Evolutionary conservation across 78 protist genomes (phyloP).

Genomic region (Dictyostelium purpureum): DNA sequence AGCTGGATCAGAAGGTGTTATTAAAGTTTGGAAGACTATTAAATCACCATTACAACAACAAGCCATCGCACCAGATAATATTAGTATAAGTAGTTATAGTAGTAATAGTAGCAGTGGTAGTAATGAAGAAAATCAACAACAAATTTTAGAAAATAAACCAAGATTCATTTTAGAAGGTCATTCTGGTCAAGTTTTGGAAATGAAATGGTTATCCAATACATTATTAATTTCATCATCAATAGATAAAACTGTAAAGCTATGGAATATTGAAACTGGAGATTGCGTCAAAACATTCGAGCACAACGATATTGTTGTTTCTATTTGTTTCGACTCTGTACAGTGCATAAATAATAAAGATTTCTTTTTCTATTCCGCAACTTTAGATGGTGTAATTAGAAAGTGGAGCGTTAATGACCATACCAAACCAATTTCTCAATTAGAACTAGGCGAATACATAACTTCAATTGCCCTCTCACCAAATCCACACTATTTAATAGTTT

Average conservation of each 20-base stretch:
- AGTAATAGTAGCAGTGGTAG: background rate
- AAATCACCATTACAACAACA: background rate
- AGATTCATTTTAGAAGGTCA: conserved; percentile 29
- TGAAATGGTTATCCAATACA: conserved; percentile 32
- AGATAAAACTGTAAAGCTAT: conserved; percentile 48
- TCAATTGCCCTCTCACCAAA: background rate
- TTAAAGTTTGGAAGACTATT: conserved; percentile 18
- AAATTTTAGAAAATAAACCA: background rate
- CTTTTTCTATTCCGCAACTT: conserved; percentile 49
- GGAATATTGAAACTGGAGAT: conserved; percentile 19
- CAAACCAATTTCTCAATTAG: background rate
- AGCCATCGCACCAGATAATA: too few relatives aligned
- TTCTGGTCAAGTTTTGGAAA: conserved; percentile 48
- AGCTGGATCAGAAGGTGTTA: conserved; percentile 52
- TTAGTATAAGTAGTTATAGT: background rate
- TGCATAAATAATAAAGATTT: too few relatives aligned
- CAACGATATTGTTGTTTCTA: conserved; percentile 78
- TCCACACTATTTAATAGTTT: conserved; percentile 34
- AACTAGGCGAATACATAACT: conserved; percentile 57
- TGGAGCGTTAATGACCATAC: conserved; percentile 24
- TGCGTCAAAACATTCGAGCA: conserved; percentile 64
- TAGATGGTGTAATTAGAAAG: conserved; percentile 43
- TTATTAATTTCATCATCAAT: conserved; percentile 20
- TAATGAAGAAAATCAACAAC: background rate
- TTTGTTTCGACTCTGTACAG: conserved; percentile 22